phyloP scores from a whole-genome alignment of 2,329 filamentous ascomycete species.

The Phialophora verrucosa region DNA sequence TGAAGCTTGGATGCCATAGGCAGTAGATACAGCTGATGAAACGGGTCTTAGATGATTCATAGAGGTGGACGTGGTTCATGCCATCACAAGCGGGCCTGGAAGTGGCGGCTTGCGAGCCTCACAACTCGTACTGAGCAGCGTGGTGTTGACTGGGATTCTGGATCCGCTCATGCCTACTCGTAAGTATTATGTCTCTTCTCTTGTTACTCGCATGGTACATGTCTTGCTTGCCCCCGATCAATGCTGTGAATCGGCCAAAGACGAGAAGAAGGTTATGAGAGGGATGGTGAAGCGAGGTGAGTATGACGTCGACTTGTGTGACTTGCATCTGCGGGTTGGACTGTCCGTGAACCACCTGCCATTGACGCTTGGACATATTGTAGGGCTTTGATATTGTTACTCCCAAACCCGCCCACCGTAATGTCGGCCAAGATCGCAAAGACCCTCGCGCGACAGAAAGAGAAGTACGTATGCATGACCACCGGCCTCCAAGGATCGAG shows the following conservation, averaged over 20 bases:
- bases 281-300: not conserved
- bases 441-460: conserved; percentile 75
- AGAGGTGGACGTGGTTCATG: not conserved
- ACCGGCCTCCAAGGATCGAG: not conserved
- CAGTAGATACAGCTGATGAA: not conserved
- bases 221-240: not conserved
- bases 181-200: not conserved
- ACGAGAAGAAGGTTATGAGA: not conserved
- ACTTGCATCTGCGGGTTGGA: not conserved
- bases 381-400: not conserved
- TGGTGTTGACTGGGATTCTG: not conserved
- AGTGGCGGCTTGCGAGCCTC: not conserved
- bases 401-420: not conserved
- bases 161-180: not conserved
- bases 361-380: not conserved
- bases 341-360: not conserved
- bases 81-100: not conserved
- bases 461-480: conserved; percentile 61
- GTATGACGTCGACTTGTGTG: not conserved
- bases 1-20: not conserved
- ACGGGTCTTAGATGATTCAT: not conserved
- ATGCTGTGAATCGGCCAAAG: not conserved
- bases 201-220: not conserved
- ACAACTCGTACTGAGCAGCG: not conserved
- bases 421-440: conserved; percentile 68